Evolutionary conservation across 257 asterid species (phyloP).

Genomic region (Capsicum chinense): DNA sequence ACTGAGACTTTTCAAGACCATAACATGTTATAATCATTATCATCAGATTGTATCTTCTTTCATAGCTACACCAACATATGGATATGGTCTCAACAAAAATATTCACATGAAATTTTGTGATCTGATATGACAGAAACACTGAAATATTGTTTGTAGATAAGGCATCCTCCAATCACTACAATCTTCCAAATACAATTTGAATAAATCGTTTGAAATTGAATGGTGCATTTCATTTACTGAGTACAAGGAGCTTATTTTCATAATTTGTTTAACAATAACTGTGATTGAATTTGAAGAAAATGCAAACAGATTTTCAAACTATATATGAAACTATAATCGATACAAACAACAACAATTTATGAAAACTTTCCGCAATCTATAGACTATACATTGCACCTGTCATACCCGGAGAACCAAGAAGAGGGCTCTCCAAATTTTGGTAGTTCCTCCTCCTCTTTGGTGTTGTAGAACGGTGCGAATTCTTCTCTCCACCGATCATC

Average conservation of each 20-base stretch:
- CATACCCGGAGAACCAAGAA: conserved; percentile 95
- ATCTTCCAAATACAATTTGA: background rate
- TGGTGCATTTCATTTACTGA: background rate
- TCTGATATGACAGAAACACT: background rate
- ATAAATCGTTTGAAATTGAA: background rate
- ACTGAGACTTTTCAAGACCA: too few species aligned
- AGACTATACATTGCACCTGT: conserved; percentile 88
- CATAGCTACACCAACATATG: background rate
- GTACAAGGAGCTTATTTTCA: conserved; percentile 22
- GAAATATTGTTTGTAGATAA: background rate
- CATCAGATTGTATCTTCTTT: background rate
- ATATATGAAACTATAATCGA: conserved; percentile 40
- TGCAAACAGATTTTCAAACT: conserved; percentile 7
- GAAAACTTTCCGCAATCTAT: conserved; percentile 36
- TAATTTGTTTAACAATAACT: background rate
- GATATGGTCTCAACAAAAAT: background rate
- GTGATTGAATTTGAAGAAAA: conserved; percentile 5
- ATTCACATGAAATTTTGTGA: background rate
- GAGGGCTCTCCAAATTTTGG: conserved; percentile 45
- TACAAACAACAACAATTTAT: conserved; percentile 66
- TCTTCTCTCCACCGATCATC: conserved; percentile 80
- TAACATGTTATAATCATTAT: background rate
- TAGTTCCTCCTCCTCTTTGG: conserved; percentile 55
- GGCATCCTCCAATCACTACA: too few species aligned
- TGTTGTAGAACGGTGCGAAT: conserved; percentile 71